These are phyloP conservation scores for Fraxinus latifolia DNA, from an alignment of 305 asterid genomes.

Conservation along the genomic window DNA sequence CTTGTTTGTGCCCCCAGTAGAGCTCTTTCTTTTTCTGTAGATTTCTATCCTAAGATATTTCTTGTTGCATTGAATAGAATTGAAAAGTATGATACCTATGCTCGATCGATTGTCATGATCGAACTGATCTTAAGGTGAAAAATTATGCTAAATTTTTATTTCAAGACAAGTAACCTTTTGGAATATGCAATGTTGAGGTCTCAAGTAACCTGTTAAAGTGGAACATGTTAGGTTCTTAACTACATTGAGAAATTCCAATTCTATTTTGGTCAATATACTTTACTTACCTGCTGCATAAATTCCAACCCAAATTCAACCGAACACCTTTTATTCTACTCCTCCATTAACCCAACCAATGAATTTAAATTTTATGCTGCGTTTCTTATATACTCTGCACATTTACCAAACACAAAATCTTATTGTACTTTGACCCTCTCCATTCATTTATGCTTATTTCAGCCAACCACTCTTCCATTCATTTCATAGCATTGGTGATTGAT, in stretches of 20 bases:
- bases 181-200: not conserved
- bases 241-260: not conserved
- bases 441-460: constrained; percentile 26
- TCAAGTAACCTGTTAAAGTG: constrained; percentile 11
- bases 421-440: not conserved
- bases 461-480: constrained; percentile 39
- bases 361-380: constrained; percentile 24
- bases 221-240: constrained; percentile 20
- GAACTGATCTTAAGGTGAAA: not conserved
- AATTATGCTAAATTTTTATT: not conserved
- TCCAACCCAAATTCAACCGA: constrained; percentile 47
- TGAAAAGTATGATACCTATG: not conserved
- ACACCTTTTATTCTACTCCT: constrained; percentile 29
- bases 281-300: constrained; percentile 24
- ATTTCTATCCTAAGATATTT: not conserved
- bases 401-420: constrained; percentile 13
- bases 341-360: constrained; percentile 24
- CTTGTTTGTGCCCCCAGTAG: not conserved
- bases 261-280: constrained; percentile 12
- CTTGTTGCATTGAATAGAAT: not conserved
- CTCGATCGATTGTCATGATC: not conserved
- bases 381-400: constrained; percentile 11
- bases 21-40: not conserved
- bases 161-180: not conserved
- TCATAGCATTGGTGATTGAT: constrained; percentile 29